Evolutionary conservation across 2,329 filamentous ascomycete genomes (phyloP).

Genomic region (Escovopsis sp.): DNA sequence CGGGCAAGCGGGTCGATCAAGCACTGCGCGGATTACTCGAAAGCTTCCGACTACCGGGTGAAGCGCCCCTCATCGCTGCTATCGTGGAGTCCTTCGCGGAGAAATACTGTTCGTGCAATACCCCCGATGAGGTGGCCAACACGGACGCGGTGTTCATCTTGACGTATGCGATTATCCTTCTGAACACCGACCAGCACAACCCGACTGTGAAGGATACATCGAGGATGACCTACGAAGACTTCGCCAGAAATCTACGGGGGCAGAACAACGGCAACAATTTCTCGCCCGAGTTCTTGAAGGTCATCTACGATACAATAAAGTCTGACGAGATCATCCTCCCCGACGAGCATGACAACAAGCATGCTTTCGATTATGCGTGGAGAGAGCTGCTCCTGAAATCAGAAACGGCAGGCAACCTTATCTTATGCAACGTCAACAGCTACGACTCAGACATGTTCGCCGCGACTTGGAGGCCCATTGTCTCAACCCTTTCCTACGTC

Average conservation of each 20-base stretch:
- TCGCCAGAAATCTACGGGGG: conserved; percentile 77
- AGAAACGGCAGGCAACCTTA: conserved; percentile 55
- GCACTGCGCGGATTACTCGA: conserved; percentile 77
- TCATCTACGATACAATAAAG: conserved; percentile 84
- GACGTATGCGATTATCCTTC: conserved; percentile 91
- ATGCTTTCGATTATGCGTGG: conserved; percentile 96
- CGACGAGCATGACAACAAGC: conserved; percentile 91
- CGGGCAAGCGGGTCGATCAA: conserved; percentile 75
- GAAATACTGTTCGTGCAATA: conserved; percentile 59
- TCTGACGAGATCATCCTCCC: conserved; percentile 90
- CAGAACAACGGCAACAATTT: conserved; percentile 82
- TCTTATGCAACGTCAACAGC: conserved; percentile 78
- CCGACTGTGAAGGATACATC: conserved; percentile 67
- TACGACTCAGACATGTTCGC: conserved; percentile 98
- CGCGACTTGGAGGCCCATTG: conserved; percentile 86
- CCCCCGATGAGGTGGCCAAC: conserved; percentile 62
- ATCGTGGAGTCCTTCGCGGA: conserved; percentile 81
- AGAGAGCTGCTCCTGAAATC: conserved; percentile 84
- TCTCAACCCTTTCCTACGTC: conserved; percentile 91
- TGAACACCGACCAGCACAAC: conserved; percentile 95
- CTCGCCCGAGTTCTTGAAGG: conserved; percentile 63
- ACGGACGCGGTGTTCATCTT: conserved; percentile 82
- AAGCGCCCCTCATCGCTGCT: conserved; percentile 82
- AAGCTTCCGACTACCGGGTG: conserved; percentile 84
- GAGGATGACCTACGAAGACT: conserved; percentile 75